Evolutionary conservation across 345 rosid genomes (phyloP), one percentile per base, ranked within the genome.

Genomic region (Streptanthus diversifolius): DNA sequence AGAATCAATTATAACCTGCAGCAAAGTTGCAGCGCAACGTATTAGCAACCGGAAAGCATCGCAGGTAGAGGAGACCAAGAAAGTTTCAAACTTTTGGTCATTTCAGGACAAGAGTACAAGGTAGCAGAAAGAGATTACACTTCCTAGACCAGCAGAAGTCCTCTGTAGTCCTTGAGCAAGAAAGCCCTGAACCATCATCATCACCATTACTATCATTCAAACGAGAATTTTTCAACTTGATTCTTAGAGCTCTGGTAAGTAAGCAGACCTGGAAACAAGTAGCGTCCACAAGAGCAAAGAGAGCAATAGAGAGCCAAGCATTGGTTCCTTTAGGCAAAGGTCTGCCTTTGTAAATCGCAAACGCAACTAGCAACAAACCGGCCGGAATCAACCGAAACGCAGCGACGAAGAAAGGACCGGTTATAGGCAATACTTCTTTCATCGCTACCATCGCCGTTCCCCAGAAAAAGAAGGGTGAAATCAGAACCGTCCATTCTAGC

Each of bases 361-460:
- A 93, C 0, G 82, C 86, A 70, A 93, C 79, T 33, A 93, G 79
- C 53, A 90, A 61, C 53, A 89, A 78, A 18, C 98, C 97, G 2
- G 98, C 88, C 5, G 97, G 98, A 43, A 93, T 83, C 65, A 93
- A 84, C 9, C 98, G 91, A 75, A 93, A 93, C 5, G 96, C 48
- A 14, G 98, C 90, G 4, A 93, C 96, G 63, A 88, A 93, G 77
- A 90, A 89, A 61, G 97, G 88, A 24, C 97, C 97, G 22, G 85
- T 74, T 52, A 85, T 79, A 21, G 98, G 98, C 73, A 90, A 82
- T 8, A 93, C 95, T 82, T 88, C 91, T 74, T 93, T 93, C 98
- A 90, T 93, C 13, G 98, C 98, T 74, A 90, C 98, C 98, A 93
- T 93, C 0, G 96, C 91, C 14, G 98, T 89, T 15, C 97, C 98